These are phyloP conservation scores for Chlorella sp. DNA, from an alignment of 139 green algal species.

Conservation along the genomic window DNA sequence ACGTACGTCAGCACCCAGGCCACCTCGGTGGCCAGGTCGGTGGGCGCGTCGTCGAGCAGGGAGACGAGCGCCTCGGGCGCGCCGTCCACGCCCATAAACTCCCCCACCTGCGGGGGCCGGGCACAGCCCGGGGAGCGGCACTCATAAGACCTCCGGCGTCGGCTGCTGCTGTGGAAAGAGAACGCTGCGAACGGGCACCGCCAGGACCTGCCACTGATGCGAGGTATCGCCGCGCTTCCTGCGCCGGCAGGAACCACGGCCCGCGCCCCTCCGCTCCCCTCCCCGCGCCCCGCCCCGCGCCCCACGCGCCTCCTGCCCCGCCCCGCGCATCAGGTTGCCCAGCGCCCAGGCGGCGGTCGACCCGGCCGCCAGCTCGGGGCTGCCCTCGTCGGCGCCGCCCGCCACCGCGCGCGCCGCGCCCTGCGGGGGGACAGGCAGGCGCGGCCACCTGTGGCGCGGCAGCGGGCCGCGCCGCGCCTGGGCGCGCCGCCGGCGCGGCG, in stretches of 20 bases:
- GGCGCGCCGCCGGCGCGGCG: too few relatives aligned
- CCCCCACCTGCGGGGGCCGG: slow-evolving; percentile 12
- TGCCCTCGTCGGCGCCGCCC: slow-evolving; percentile 12
- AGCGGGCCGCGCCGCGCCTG: too few relatives aligned
- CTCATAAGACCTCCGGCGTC: too few relatives aligned
- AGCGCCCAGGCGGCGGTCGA: slow-evolving; percentile 56
- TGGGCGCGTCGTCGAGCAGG: slow-evolving; percentile 5
- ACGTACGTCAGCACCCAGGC: slow-evolving; percentile 48
- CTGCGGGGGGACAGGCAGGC: not conserved
- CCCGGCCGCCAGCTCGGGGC: slow-evolving; percentile 22
- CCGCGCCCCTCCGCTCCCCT: too few relatives aligned
- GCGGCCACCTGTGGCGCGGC: too few relatives aligned
- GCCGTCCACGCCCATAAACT: slow-evolving; percentile 25
- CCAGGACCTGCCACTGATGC: too few relatives aligned
- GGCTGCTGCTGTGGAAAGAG: too few relatives aligned
- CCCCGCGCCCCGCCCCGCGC: not conserved
- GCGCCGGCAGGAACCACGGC: too few relatives aligned
- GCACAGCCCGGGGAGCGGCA: too few relatives aligned
- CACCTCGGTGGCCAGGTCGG: slow-evolving; percentile 32
- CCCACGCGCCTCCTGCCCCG: slow-evolving; percentile 21
- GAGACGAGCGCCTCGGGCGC: slow-evolving; percentile 15
- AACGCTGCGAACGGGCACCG: too few relatives aligned
- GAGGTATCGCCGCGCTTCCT: too few relatives aligned
- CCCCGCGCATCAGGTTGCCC: slow-evolving; percentile 37
- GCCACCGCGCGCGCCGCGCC: too few relatives aligned